phyloP scores from a whole-genome alignment of 2,329 filamentous ascomycete genomes.

The Xylariaceae sp. region DNA sequence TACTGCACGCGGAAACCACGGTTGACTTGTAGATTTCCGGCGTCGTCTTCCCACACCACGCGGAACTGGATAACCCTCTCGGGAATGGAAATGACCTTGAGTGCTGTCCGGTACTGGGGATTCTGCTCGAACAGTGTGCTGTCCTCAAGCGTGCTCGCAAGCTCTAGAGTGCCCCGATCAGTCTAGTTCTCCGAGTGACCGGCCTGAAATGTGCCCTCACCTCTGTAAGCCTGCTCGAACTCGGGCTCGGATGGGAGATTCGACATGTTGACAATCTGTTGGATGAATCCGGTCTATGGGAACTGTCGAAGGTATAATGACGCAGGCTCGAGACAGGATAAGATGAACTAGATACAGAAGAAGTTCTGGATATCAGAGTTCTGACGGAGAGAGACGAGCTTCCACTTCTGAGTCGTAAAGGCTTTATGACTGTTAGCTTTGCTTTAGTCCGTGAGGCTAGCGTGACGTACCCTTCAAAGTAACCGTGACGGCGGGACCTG shows the following conservation, averaged over 20 bases:
- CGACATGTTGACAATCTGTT: slow-evolving; percentile 53
- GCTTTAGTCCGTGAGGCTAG: slow-evolving; percentile 1
- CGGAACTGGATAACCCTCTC: slow-evolving; percentile 97
- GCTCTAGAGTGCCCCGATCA: slow-evolving; percentile 55
- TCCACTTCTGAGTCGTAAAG: slow-evolving; percentile 6
- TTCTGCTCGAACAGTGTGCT: slow-evolving; percentile 88
- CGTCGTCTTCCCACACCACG: slow-evolving; percentile 94
- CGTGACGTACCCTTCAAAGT: not conserved
- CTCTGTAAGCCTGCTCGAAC: slow-evolving; percentile 97
- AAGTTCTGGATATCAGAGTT: not conserved
- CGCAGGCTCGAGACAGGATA: not conserved
- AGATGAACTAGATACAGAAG: not conserved
- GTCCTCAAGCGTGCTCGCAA: slow-evolving; percentile 89
- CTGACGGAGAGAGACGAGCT: not conserved
- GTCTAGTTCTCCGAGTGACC: no score
- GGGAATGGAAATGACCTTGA: slow-evolving; percentile 81
- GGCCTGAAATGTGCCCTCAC: slow-evolving; percentile 44
- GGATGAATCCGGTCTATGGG: not conserved
- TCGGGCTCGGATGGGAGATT: slow-evolving; percentile 86
- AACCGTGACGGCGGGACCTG: no score
- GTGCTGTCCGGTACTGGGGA: slow-evolving; percentile 89
- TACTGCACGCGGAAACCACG: slow-evolving; percentile 95
- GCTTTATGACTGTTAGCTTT: not conserved
- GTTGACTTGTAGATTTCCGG: slow-evolving; percentile 84
- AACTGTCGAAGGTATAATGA: not conserved